These are phyloP conservation scores for Diutina siamensis DNA, from an alignment of 1,139 yeast species.

Conservation along the genomic window DNA sequence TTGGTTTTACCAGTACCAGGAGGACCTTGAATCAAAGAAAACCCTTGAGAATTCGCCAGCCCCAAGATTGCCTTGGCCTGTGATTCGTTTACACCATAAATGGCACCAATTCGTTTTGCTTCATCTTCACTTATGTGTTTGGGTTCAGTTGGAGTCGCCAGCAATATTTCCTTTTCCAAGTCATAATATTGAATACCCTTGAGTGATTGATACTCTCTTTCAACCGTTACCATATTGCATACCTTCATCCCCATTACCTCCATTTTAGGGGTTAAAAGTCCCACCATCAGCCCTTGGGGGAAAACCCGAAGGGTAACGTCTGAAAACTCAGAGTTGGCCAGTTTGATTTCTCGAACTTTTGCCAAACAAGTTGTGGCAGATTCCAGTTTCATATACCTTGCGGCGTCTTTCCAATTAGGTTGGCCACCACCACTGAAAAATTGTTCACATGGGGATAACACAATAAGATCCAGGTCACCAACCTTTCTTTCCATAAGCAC, in stretches of 20 bases:
- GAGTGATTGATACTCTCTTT: slow-evolving; percentile 82
- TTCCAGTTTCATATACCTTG: slow-evolving; percentile 18
- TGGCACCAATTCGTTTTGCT: slow-evolving; percentile 26
- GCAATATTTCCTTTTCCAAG: slow-evolving; percentile 48
- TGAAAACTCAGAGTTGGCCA: slow-evolving; percentile 48
- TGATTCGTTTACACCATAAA: slow-evolving; percentile 64
- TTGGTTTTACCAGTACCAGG: slow-evolving; percentile 99
- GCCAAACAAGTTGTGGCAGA: slow-evolving; percentile 51
- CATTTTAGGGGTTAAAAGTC: slow-evolving; percentile 51
- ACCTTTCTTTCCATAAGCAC: slow-evolving; percentile 41
- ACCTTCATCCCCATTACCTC: slow-evolving; percentile 59
- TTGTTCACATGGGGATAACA: slow-evolving; percentile 36
- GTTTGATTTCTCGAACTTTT: slow-evolving; percentile 61
- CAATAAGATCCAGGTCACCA: slow-evolving; percentile 70
- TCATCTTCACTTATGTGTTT: slow-evolving; percentile 21
- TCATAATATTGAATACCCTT: slow-evolving; percentile 77
- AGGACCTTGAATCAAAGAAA: slow-evolving; percentile 91
- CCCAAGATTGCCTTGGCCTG: slow-evolving; percentile 86
- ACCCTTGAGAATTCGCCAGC: slow-evolving; percentile 57
- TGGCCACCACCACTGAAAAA: slow-evolving; percentile 6
- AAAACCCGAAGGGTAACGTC: slow-evolving; percentile 68
- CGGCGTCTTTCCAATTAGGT: slow-evolving; percentile 11
- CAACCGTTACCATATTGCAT: slow-evolving; percentile 82
- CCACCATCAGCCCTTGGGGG: slow-evolving; percentile 37
- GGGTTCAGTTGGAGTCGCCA: slow-evolving; percentile 49